Conservation (phyloP, 2,329 filamentous ascomycete genomes). For the Ophiostoma sp. region DNA sequence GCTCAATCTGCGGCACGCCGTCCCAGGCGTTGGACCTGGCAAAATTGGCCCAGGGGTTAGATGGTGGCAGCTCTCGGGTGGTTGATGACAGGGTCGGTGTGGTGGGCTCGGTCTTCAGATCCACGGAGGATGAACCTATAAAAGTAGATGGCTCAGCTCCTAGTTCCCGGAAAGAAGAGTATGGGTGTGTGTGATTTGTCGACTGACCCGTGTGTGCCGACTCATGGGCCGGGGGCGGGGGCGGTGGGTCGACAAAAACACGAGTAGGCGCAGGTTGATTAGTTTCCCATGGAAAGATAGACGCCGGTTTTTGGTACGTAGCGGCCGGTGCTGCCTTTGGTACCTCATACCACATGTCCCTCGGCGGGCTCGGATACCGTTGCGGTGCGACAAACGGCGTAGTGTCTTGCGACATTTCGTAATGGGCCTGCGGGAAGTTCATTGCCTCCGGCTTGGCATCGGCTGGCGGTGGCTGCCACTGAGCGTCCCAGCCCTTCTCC, state of each 20-base stretch:
- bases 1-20: slow-evolving; percentile 77
- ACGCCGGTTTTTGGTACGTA: slow-evolving; percentile 51
- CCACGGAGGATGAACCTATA: slow-evolving; percentile 34
- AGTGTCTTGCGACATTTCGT: slow-evolving; percentile 74
- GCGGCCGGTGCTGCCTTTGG: background rate
- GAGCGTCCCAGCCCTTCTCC: slow-evolving; percentile 46
- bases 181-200: slow-evolving; percentile 14
- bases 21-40: slow-evolving; percentile 88
- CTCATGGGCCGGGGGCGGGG: slow-evolving; percentile 28
- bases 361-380: slow-evolving; percentile 59
- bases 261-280: slow-evolving; percentile 58
- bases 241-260: slow-evolving; percentile 51
- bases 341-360: slow-evolving; percentile 9
- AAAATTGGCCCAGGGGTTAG: slow-evolving; percentile 67
- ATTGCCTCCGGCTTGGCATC: slow-evolving; percentile 76
- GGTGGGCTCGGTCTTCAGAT: slow-evolving; percentile 39
- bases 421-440: slow-evolving; percentile 72
- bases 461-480: slow-evolving; percentile 54
- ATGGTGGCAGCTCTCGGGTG: slow-evolving; percentile 34
- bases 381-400: slow-evolving; percentile 70
- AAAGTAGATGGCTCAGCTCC: slow-evolving; percentile 34
- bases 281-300: slow-evolving; percentile 89
- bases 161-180: slow-evolving; percentile 24
- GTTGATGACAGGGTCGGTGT: slow-evolving; percentile 48
- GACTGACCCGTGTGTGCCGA: slow-evolving; percentile 29